Base-by-base conservation (phyloP, 2,329 filamentous ascomycete species). In the Colletotrichum liaoningense region DNA sequence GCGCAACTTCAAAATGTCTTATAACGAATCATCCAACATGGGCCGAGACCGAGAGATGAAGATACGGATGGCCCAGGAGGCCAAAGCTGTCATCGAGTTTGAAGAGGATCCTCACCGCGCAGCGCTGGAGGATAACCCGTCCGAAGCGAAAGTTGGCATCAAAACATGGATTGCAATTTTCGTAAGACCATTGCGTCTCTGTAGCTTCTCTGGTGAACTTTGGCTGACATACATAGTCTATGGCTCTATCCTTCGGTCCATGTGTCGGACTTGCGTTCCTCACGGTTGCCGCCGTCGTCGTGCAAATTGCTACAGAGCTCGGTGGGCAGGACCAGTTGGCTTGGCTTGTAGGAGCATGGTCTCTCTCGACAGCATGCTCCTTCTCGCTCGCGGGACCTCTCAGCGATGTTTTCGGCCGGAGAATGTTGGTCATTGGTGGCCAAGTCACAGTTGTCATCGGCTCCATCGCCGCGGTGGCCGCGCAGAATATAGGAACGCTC, bases 21-120 rank as follows among this genome's bases (percentile, higher is more conserved):
- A 71, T 19, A 70, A 71, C 49, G 49, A 66, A 57, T 71, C 62
- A 5, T 42, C 59, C 19, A 71, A 28, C 8, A 71, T 73, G 67
- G 71, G 38, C 9, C 46, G 46, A 28, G 71, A 71, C 22, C 60
- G 71, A 12, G 71, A 62, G 28, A 66, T 57, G 67, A 73, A 73
- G 90, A 38, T 69, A 24, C 72, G 72, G 7, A 71, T 74, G 67
- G 72, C 63, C 26, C 72, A 68, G 42, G 63, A 74, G 63, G 68
- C 58, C 33, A 63, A 63, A 55, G 72, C 68, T 30, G 63, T 68
- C 22, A 72, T 75, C 30, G 62, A 74, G 24, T 75, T 74, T 35
- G 73, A 75, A 49, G 73, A 75, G 14, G 73, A 75, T 24, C 71
- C 73, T 9, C 73, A 75, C 49, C 73, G 73, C 22, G 73, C 73